Evolutionary conservation across 352 stramenopile species (phyloP), one percentile per base, ranked within the genome.

Genomic region (Phytophthora cryptogea): DNA sequence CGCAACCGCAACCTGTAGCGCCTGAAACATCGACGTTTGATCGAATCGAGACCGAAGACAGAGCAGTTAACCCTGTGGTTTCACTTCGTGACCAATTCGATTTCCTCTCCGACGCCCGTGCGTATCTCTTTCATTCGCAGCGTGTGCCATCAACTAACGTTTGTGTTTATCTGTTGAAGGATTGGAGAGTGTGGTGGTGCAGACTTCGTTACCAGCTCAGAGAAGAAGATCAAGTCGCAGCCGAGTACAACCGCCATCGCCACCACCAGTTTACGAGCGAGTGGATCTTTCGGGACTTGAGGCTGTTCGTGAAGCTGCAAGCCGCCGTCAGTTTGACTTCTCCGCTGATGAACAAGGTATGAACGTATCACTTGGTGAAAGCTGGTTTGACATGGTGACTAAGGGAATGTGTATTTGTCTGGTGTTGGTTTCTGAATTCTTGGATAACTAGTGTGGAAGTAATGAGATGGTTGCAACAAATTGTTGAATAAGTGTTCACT

Each of bases 251-350:
- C 37, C 52, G 17, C 52, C 49, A 23, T 54, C 61, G 32, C 51
- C 54, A 14, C 36, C 47, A 10, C 39, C 57, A 8, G 40, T 41
- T 16, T 69, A 78, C 32, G 46, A 53, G 16, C 51, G 56, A 39
- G 54, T 75, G 11, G 61, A 72, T 46, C 50, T 85, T 16, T 71
- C 72, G 10, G 75, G 75, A 3, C 54, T 79, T 42, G 75, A 83
- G 27, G 75, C 75, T 30, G 70, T 83, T 8, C 60, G 48, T 4
- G 70, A 76, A 45, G 72, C 75, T n/a, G 63, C 75, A 39, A 72
- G 40, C 23, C 59, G 62, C 9, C 67, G 45, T 33, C 63, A 78
- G 16, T 85, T 80, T 35, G 66, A 80, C 42, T 85, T 85, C 58
- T 72, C 63, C 8, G 53, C 51, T 27, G 70, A 72, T 16, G 57